A percentile compares a stretch with the other conserved stretches of the same genome.
Evolutionary conservation across 1,284 basidiomycete genomes (phyloP).

Genomic region (Gymnopus androsaceus): DNA sequence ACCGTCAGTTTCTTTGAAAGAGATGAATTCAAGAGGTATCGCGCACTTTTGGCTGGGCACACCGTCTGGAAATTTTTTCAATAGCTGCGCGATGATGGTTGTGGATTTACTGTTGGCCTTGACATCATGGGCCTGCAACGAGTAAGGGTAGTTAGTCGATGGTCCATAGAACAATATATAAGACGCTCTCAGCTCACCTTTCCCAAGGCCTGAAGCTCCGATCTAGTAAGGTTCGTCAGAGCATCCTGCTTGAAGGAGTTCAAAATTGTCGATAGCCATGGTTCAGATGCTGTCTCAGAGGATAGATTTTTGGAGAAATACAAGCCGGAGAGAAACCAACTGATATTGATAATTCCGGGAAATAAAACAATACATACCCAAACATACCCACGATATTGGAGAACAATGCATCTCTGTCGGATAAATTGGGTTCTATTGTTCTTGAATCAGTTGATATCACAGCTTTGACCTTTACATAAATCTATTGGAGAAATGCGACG

Average conservation of each 20-base stretch:
- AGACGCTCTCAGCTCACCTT: background rate
- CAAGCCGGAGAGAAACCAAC: background rate
- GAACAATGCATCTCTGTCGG: background rate
- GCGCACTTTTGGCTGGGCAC: conserved; percentile 22
- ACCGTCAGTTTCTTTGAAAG: background rate
- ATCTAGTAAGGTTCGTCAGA: background rate
- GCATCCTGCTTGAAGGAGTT: conserved; percentile 3
- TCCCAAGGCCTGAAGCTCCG: conserved; percentile 5
- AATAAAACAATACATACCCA: no score
- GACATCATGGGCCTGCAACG: conserved; percentile 21
- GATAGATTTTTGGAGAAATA: no score
- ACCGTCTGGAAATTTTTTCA: conserved; percentile 28
- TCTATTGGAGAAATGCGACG: background rate
- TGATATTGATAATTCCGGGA: no score
- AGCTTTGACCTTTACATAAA: conserved; percentile 5
- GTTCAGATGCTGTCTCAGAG: background rate
- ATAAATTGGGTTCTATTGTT: background rate
- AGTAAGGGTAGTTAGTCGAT: background rate
- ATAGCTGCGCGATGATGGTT: conserved; percentile 28
- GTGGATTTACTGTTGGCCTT: conserved; percentile 32
- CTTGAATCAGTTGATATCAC: conserved; percentile 1
- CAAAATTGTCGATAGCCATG: background rate
- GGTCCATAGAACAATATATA: background rate
- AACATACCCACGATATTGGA: no score
- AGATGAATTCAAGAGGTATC: background rate